These are phyloP conservation scores for Peniophora sp. DNA, from an alignment of 1,284 basidiomycete genomes.

Conservation along the genomic window DNA sequence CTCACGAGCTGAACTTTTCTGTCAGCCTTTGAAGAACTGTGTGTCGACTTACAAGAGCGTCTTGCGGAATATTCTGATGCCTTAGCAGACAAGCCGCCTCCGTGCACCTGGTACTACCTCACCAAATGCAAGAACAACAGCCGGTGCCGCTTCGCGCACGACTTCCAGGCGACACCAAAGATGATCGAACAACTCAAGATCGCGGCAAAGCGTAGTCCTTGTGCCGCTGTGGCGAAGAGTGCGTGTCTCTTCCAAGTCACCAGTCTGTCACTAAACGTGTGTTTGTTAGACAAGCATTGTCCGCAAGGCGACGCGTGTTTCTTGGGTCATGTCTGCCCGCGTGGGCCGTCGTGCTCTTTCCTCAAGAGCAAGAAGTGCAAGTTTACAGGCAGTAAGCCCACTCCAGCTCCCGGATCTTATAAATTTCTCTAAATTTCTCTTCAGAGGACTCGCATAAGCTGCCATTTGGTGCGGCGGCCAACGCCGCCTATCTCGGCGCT, in stretches of 20 bases:
- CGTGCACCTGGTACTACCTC: conserved; percentile 36
- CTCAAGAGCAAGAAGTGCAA: conserved; percentile 26
- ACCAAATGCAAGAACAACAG: conserved; percentile 25
- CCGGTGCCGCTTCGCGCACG: conserved; percentile 31
- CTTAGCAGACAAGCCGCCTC: conserved; percentile 26
- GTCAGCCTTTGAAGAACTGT: no score
- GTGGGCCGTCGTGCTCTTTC: conserved; percentile 24
- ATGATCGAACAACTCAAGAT: conserved; percentile 25
- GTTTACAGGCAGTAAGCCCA: conserved; percentile 24
- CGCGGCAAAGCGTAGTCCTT: conserved; percentile 34
- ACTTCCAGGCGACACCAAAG: conserved; percentile 26
- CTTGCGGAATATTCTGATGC: no score
- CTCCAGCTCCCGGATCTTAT: no score
- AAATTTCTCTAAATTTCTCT: background rate
- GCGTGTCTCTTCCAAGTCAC: background rate
- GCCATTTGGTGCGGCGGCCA: background rate
- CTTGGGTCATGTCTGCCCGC: conserved; percentile 26
- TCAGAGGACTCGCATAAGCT: background rate
- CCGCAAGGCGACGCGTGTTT: conserved; percentile 21
- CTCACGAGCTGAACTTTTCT: background rate
- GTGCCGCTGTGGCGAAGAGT: conserved; percentile 27
- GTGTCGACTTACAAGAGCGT: no score
- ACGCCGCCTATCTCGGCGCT: no score
- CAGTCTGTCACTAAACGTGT: background rate
- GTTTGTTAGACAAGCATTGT: conserved; percentile 23